Evolutionary conservation across 2,329 filamentous ascomycete genomes (phyloP), one percentile per base, ranked within the genome.

Genomic region (Leptographium galeiforme): DNA sequence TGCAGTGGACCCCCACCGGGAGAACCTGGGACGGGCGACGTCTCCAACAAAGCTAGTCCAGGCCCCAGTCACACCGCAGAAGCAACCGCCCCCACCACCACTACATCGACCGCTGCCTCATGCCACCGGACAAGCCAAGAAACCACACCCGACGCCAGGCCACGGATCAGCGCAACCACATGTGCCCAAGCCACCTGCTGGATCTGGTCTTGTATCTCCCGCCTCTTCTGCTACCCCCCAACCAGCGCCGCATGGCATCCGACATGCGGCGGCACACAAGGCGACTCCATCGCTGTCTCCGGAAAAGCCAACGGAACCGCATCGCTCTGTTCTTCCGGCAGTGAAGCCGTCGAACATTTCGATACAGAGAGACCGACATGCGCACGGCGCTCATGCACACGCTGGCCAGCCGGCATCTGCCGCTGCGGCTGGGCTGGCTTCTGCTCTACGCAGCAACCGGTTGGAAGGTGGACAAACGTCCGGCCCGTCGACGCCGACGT

Each of bases 391-490:
- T 3, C 33, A 12, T n/a, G 19, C 25, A 4, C 16, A 13, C 32
- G 18, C 2, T 11, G 19, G 19, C 6, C 38, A 19, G 12, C 32
- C 11, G 34, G 6, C 8, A 25, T 10, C 34, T 36, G 34, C 25
- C 10, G 16, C 50, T 2, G n/a, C 50, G 2, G 50, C 40, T 14
- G 32, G 25, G 6, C n/a, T 34, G 10, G 14, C 46, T n/a, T 33
- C 44, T n/a, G 30, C 14, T 18, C 13, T 2, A n/a, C 48, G 40
- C 14, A n/a, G 19, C 46, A 36, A 6, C 48, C 56, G 53, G 1
- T 53, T 55, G 4, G 55, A 58, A 6, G 53, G 55, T 33, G 52
- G 54, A 5, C 53, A 45, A 10, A 51, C 53, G 3, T 48, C 54
- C 5, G 19, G 36, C n/a, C 25, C 48, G 1, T 18, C 16, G 32